A percentile compares a stretch with the other conserved stretches of the same genome.
Conservation (phyloP, 176 grass and related monocot genomes). For the Microstegium vimineum region DNA sequence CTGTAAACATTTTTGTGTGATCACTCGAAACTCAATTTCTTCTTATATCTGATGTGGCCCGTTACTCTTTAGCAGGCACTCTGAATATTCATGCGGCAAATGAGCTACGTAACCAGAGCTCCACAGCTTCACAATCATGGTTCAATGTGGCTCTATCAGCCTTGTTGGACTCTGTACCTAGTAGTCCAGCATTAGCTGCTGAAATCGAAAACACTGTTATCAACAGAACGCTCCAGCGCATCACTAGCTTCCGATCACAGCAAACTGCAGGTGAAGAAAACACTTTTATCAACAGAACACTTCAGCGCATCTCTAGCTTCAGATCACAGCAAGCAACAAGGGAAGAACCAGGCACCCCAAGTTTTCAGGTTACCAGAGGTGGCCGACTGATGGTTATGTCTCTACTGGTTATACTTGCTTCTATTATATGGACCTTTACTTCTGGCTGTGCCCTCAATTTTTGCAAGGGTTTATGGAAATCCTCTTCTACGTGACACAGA, state of each 20-base stretch:
- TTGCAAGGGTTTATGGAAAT: slow-evolving; percentile 53
- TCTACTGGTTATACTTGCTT: slow-evolving; percentile 57
- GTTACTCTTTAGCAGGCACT: slow-evolving; percentile 37
- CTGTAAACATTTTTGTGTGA: not conserved
- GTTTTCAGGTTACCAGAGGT: slow-evolving; percentile 36
- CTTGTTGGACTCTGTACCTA: slow-evolving; percentile 75
- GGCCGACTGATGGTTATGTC: slow-evolving; percentile 51
- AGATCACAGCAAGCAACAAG: slow-evolving; percentile 41
- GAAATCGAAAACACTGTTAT: slow-evolving; percentile 71
- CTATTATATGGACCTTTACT: slow-evolving; percentile 65
- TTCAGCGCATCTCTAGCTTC: slow-evolving; percentile 79
- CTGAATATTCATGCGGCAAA: slow-evolving; percentile 30
- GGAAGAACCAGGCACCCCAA: slow-evolving; percentile 24
- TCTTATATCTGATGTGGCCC: slow-evolving; percentile 17
- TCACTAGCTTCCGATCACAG: slow-evolving; percentile 77
- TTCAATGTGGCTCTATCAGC: slow-evolving; percentile 49
- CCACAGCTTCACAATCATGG: slow-evolving; percentile 54
- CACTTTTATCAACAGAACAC: slow-evolving; percentile 55
- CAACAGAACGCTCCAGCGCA: slow-evolving; percentile 63
- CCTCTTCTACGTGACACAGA: slow-evolving; percentile 17
- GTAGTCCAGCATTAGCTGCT: slow-evolving; percentile 73
- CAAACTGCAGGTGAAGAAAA: slow-evolving; percentile 40
- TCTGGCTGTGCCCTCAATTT: slow-evolving; percentile 46
- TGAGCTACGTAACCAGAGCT: slow-evolving; percentile 16
- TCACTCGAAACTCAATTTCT: not conserved